Base-by-base conservation (phyloP, 495 filamentous ascomycete genomes). In the Letharia columbiana region DNA sequence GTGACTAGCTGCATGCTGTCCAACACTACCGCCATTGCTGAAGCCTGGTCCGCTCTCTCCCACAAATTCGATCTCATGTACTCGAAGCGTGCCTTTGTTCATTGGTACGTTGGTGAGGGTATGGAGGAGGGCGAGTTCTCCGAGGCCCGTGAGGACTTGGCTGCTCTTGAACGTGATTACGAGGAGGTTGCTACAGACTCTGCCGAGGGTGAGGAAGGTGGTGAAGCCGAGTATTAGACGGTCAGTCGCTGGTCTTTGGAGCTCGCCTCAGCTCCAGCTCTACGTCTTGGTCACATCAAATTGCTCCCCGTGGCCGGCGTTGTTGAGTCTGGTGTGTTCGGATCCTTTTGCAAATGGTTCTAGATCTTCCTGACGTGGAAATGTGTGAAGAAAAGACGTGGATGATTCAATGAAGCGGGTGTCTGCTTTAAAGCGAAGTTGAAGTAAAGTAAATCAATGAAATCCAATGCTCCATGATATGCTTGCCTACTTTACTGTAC, bases 71-170 rank as follows among this genome's bases (percentile, higher is more conserved):
- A 98, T 72, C 91, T 98, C 75, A 98, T 98, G 94, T 98, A 98
- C 85, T 92, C 92, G 76, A 98, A 98, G 87, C 94, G 94, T 79
- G 94, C 94, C 64, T 98, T 98, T 82, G 94, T 98, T 61, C 94
- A 98, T 81, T 98, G 94, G 94, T 98, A 98, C 73, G 94, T 98
- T 76, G 94, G 94, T 81, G 94, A 98, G 84, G 94, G 94, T 86
- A 98, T 98, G 94, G 94, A 98, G 84, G 94, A 98, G 79, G 94
- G 94, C 75, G 94, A 98, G 79, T 98, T 98, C 84, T 95, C 91
- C 60, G 94, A 98, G 85, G 94, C 94, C 62, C 91, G 94, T 78
- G 94, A 98, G 83, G 94, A 98, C 80, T 78, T 98, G 73, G 94
- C 94, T 73, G 94, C 94, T 71, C 86, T 98, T 56, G 94, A 98